These are phyloP conservation scores for Brettanomyces nanus DNA, from an alignment of 805 yeast genomes.

Conservation along the genomic window DNA sequence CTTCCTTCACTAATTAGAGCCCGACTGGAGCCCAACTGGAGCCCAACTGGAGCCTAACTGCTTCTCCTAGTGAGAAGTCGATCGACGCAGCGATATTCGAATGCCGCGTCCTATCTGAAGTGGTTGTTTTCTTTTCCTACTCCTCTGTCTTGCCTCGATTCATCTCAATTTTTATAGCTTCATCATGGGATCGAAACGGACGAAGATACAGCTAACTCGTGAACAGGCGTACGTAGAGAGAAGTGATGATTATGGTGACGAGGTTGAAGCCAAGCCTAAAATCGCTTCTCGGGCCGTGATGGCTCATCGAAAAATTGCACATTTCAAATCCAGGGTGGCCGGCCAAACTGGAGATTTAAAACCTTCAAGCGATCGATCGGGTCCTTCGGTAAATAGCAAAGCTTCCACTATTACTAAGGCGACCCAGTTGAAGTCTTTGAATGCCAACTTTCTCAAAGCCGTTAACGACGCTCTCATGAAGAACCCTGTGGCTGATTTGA, in stretches of 20 bases:
- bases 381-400: not conserved
- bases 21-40: no score
- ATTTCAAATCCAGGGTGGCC: slow-evolving; percentile 6
- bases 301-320: slow-evolving; percentile 61
- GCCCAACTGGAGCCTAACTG: no score
- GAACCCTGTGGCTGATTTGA: slow-evolving; percentile 48
- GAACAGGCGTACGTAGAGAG: slow-evolving; percentile 31
- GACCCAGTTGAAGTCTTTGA: slow-evolving; percentile 55
- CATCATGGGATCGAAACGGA: no score
- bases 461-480: slow-evolving; percentile 32
- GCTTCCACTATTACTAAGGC: slow-evolving; percentile 19
- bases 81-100: no score
- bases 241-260: slow-evolving; percentile 35
- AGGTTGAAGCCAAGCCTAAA: slow-evolving; percentile 25
- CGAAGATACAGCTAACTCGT: slow-evolving; percentile 50
- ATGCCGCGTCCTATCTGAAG: no score
- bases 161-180: no score
- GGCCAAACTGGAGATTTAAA: not conserved
- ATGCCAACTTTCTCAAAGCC: slow-evolving; percentile 46
- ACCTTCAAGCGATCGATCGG: slow-evolving; percentile 6
- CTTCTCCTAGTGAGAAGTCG: no score
- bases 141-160: no score
- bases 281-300: slow-evolving; percentile 54
- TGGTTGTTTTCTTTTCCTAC: no score
- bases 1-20: no score